Evolutionary conservation across 495 filamentous ascomycete species (phyloP).

Genomic region (Letharia columbiana): DNA sequence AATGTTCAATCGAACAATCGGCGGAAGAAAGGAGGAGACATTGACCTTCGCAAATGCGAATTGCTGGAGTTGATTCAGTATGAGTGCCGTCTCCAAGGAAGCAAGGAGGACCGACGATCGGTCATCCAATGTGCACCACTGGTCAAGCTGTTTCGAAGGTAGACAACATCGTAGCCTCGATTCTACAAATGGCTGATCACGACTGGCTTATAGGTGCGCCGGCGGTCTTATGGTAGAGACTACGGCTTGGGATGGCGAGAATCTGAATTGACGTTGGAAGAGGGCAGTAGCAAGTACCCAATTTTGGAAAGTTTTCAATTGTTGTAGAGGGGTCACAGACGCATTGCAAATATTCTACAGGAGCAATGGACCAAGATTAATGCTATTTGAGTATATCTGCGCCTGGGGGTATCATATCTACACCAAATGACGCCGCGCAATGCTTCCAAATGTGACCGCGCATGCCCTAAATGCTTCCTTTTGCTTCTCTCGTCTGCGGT

Average conservation of each 20-base stretch:
- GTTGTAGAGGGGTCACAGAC: background rate
- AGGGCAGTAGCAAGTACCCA: background rate
- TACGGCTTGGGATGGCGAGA: constrained; percentile 57
- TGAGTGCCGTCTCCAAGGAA: constrained; percentile 56
- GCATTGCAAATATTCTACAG: background rate
- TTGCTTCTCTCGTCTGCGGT: constrained; percentile 1
- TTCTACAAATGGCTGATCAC: constrained; percentile 1
- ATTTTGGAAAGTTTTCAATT: background rate
- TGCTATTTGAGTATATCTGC: background rate
- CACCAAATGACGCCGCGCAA: constrained; percentile 17
- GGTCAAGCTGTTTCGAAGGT: constrained; percentile 73
- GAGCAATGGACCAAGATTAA: background rate
- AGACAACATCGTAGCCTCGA: constrained; percentile 26
- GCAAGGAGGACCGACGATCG: constrained; percentile 40
- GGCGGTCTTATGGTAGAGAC: constrained; percentile 74
- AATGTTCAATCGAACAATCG: constrained; percentile 41
- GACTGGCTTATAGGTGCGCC: constrained; percentile 50
- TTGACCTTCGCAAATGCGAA: constrained; percentile 61
- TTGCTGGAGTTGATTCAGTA: constrained; percentile 77
- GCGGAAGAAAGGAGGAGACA: constrained; percentile 41
- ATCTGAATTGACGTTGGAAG: background rate
- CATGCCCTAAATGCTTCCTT: constrained; percentile 1
- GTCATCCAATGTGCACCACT: constrained; percentile 63
- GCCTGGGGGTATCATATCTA: constrained; percentile 23
- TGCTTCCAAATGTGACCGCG: constrained; percentile 1